These are phyloP conservation scores for Suillus americanus DNA, from an alignment of 768 basidiomycete genomes.

Conservation along the genomic window DNA sequence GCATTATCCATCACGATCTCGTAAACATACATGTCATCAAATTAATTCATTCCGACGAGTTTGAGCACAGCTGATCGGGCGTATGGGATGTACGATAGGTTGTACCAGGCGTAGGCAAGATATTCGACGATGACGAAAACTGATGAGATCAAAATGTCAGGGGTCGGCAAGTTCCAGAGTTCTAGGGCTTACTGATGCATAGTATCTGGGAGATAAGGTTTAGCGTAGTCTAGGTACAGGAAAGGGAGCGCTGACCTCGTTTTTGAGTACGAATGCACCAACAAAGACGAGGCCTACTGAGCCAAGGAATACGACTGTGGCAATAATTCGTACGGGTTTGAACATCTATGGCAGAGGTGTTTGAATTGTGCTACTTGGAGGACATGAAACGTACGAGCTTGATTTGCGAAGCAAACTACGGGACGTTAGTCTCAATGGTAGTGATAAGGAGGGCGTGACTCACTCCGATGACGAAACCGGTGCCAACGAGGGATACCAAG, in stretches of 20 bases:
- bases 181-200: constrained; percentile 52
- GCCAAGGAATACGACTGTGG: constrained; percentile 74
- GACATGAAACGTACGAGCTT: constrained; percentile 58
- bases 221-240: neutral
- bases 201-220: constrained; percentile 46
- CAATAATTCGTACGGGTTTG: constrained; percentile 85
- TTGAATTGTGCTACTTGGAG: neutral
- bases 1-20: constrained; percentile 13
- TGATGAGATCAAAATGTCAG: constrained; percentile 25
- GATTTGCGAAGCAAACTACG: constrained; percentile 74
- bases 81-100: constrained; percentile 87
- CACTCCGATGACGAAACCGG: constrained; percentile 90
- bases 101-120: constrained; percentile 90
- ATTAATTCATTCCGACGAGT: constrained; percentile 47
- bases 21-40: constrained; percentile 2
- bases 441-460: constrained; percentile 29
- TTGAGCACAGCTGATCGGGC: constrained; percentile 75
- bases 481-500: constrained; percentile 79
- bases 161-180: neutral
- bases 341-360: constrained; percentile 66
- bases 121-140: constrained; percentile 93
- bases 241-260: constrained; percentile 47
- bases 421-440: neutral
- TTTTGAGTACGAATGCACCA: constrained; percentile 75
- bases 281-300: constrained; percentile 84